Evolutionary conservation across 1,284 basidiomycete genomes (phyloP), one percentile per base, ranked within the genome.

Genomic region (Trichosporon sp.): DNA sequence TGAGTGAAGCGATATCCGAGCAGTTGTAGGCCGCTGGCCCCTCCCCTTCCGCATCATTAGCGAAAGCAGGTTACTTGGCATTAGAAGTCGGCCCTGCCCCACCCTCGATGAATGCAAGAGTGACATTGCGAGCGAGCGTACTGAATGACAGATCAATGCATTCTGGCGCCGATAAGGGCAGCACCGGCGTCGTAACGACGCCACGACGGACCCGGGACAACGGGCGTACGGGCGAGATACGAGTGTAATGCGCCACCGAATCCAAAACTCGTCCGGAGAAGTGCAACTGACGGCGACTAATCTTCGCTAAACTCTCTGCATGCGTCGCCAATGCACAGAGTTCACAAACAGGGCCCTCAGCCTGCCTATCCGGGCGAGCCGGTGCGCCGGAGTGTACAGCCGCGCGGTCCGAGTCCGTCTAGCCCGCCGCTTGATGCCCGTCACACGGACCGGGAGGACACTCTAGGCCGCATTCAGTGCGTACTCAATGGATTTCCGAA

Each of bases 1-100:
- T 3, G 79, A 80, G 68, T 78, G 56, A 60, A 21, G 44, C 44
- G 15, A 21, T 47, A 18, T 32, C 15, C 8, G 15, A 21, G 15
- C 44, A 31, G 11, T 60, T 29, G 56, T 31, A 60, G 9, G 31
- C 27, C 27, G 18, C 38, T 42, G 12, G 18, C 35, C 35, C 35
- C 12, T 38, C 18, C 3, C 6, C 29, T 60, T 18, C 31, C 23
- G 23, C 47, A 51, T 51, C 21, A n/a, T 51, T 25, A 51, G 21
- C 47, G 47, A 51, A 6, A 12, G 21, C 34, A 34, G 5, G 6
- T 5, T 11, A 6, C 47, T 51, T 21, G 47, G 21, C n/a, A 13
- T 12, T 34, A 12, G 7, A 12, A 51, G 18, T 9, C 47, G 34
- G 6, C 34, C 47, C 21, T 23, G 47, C 47, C 7, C 12, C 47